Evolutionary conservation across 2,329 filamentous ascomycete genomes (phyloP).

Genomic region (Ciborinia camelliae): DNA sequence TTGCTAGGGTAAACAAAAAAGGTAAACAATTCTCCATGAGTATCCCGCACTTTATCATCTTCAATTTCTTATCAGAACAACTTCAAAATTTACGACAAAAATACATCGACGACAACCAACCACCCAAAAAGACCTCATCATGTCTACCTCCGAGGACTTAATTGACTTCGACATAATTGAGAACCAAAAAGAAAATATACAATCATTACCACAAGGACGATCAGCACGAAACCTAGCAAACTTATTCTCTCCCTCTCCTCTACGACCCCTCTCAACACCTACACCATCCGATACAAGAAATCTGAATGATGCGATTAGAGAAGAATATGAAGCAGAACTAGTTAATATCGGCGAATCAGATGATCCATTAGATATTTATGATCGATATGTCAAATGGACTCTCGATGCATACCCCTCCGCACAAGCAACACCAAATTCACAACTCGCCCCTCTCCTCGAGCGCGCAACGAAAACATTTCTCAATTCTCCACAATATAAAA

Average conservation of each 20-base stretch:
- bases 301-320: constrained; percentile 73
- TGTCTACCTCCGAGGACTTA: constrained; percentile 52
- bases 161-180: constrained; percentile 91
- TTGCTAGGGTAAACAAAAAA: constrained; percentile 8
- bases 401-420: constrained; percentile 91
- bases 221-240: constrained; percentile 87
- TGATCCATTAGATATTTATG: constrained; percentile 91
- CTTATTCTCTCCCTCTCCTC: constrained; percentile 67
- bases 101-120: not conserved
- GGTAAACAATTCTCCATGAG: not conserved
- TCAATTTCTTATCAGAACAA: not conserved
- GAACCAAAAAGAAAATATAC: constrained; percentile 96
- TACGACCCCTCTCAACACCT: constrained; percentile 57
- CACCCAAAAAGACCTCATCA: constrained; percentile 20
- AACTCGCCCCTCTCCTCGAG: constrained; percentile 83
- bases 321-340: constrained; percentile 83
- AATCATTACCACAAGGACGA: constrained; percentile 80
- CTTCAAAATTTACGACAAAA: not conserved
- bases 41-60: too few relatives aligned
- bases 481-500: constrained; percentile 82
- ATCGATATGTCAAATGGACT: constrained; percentile 96
- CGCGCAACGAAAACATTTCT: constrained; percentile 89
- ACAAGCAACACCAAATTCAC: constrained; percentile 87
- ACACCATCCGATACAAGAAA: constrained; percentile 71
- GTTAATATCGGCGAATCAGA: constrained; percentile 78